Evolutionary conservation across 1,284 basidiomycete genomes (phyloP).

Genomic region (Trametes polyzona): DNA sequence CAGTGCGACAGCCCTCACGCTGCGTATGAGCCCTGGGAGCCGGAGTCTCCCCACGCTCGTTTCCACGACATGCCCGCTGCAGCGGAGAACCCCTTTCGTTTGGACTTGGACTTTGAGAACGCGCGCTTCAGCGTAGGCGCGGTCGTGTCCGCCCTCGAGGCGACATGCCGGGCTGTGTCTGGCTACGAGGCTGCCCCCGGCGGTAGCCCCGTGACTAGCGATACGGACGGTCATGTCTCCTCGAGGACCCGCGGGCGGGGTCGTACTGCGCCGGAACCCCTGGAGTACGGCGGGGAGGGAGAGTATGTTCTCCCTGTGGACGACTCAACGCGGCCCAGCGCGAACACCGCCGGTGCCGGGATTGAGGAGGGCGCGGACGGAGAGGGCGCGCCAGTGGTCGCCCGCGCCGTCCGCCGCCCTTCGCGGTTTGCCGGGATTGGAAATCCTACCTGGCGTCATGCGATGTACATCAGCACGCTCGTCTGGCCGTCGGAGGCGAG

Average conservation of each 20-base stretch:
- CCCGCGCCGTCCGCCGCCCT: not conserved
- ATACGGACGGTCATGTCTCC: not conserved
- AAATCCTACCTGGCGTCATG: slow-evolving; percentile 28
- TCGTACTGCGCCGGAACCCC: not conserved
- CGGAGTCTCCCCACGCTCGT: slow-evolving; percentile 16
- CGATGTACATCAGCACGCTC: slow-evolving; percentile 27
- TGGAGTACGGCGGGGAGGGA: no score
- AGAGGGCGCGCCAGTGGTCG: not conserved
- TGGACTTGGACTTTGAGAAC: slow-evolving; percentile 9
- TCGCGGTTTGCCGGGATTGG: not conserved
- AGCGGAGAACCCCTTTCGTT: slow-evolving; percentile 8
- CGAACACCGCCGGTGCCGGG: not conserved
- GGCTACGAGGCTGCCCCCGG: not conserved
- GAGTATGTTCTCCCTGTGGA: slow-evolving; percentile 4
- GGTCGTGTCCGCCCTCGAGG: slow-evolving; percentile 17
- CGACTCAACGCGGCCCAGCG: not conserved
- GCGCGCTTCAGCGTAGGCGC: slow-evolving; percentile 17
- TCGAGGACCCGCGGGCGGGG: not conserved
- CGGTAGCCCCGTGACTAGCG: not conserved
- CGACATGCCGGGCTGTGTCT: not conserved
- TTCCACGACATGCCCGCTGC: slow-evolving; percentile 2
- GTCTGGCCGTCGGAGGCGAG: slow-evolving; percentile 23
- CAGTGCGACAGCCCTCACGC: no score
- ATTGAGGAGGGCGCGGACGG: not conserved
- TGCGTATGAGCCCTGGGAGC: not conserved